These are phyloP conservation scores for Kokia cookei DNA, from an alignment of 441 rosid species.

Conservation along the genomic window DNA sequence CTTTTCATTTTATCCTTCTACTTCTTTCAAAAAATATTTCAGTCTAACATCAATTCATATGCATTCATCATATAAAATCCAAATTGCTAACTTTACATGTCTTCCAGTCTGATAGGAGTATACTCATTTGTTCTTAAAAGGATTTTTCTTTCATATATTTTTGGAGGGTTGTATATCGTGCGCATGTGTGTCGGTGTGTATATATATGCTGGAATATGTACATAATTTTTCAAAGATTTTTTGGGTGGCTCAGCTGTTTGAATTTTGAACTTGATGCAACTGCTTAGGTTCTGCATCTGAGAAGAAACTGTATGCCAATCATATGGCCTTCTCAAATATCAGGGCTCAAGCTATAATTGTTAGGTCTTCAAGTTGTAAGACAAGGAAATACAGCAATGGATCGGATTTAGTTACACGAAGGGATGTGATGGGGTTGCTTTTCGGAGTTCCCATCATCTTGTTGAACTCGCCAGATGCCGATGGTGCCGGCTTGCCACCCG, in stretches of 20 bases:
- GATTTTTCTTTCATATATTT: too few species aligned
- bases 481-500: constrained; percentile 82
- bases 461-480: constrained; percentile 24
- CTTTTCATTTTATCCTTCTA: neutral
- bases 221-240: neutral
- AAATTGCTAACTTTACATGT: too few species aligned
- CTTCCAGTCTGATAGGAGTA: too few species aligned
- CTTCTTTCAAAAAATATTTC: neutral
- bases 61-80: neutral
- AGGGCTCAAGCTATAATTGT: constrained; percentile 20
- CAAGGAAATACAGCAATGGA: constrained; percentile 12
- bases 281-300: constrained; percentile 32
- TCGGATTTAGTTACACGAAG: constrained; percentile 37
- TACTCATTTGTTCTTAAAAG: too few species aligned
- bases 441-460: constrained; percentile 45
- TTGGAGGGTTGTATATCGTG: too few species aligned
- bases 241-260: neutral
- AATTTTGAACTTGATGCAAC: neutral
- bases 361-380: constrained; percentile 21
- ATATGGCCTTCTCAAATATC: constrained; percentile 13
- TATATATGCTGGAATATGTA: too few species aligned
- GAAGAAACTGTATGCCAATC: constrained; percentile 15
- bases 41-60: neutral
- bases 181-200: too few species aligned
- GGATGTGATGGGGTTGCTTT: constrained; percentile 44